Conservation (phyloP, 1,284 basidiomycete species). For the Irpex sp. region DNA sequence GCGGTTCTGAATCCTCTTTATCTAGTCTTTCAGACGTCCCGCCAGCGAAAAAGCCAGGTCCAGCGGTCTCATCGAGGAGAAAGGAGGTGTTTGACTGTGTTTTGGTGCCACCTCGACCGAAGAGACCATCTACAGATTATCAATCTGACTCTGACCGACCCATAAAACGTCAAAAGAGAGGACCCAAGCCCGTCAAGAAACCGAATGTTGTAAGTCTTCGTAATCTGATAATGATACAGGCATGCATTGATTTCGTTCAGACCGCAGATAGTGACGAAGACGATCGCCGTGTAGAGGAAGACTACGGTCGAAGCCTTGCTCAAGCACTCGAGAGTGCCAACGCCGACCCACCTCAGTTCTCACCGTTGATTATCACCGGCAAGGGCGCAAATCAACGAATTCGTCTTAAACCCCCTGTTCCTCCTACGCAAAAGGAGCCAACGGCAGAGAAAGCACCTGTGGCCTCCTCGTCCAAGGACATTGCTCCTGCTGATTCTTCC, state of each 20-base stretch:
- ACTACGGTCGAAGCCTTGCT: neutral
- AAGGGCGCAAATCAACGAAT: too few species aligned
- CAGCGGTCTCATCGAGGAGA: neutral
- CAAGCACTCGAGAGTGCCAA: neutral
- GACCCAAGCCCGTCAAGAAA: neutral
- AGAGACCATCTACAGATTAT: neutral
- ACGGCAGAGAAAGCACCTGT: too few species aligned
- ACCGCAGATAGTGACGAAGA: neutral
- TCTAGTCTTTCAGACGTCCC: neutral
- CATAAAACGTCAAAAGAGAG: neutral
- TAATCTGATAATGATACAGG: neutral
- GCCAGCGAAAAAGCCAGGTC: neutral
- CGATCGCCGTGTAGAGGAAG: neutral
- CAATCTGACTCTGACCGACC: neutral
- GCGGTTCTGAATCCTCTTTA: neutral
- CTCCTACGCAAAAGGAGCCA: too few species aligned
- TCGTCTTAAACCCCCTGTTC: too few species aligned
- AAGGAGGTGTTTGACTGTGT: neutral
- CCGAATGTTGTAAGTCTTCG: too few species aligned
- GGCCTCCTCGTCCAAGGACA: too few species aligned
- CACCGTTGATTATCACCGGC: neutral
- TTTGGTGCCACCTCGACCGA: neutral
- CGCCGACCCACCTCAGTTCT: neutral
- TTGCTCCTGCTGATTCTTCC: too few species aligned
- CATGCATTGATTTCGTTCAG: neutral